Percentiles rank a stretch among this genome's conserved stretches.
These are phyloP conservation scores for Scedosporium dehoogii DNA, from an alignment of 2,329 filamentous ascomycete genomes.

Conservation along the genomic window DNA sequence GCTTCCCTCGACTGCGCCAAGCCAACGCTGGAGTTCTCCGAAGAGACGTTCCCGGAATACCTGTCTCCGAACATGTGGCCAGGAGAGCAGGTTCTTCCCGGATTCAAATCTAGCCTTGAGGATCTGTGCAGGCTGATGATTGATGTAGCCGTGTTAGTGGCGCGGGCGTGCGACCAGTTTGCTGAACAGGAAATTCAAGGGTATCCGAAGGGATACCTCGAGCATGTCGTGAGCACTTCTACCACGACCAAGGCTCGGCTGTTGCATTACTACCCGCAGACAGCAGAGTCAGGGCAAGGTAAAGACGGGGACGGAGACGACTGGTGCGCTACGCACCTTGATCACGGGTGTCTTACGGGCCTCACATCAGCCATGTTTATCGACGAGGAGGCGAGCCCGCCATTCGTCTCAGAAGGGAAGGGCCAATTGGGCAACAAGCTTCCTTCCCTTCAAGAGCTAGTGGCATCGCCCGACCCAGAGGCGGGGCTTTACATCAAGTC, in stretches of 20 bases:
- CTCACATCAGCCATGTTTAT: constrained; percentile 95
- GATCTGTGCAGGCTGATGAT: constrained; percentile 76
- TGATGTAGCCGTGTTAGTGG: constrained; percentile 79
- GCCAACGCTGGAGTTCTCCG: constrained; percentile 47
- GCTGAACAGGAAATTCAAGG: constrained; percentile 67
- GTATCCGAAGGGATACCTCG: constrained; percentile 71
- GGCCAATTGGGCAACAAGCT: constrained; percentile 17
- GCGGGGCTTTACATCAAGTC: constrained; percentile 93
- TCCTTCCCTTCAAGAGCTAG: constrained; percentile 57
- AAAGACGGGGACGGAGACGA: constrained; percentile 56
- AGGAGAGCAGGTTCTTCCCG: constrained; percentile 53
- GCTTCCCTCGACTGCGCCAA: constrained; percentile 49
- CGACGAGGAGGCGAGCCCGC: constrained; percentile 51
- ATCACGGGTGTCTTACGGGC: constrained; percentile 89
- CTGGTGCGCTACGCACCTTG: constrained; percentile 87
- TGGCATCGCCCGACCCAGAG: constrained; percentile 66
- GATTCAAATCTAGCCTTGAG: constrained; percentile 65
- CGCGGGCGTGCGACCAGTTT: constrained; percentile 80
- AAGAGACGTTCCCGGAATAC: constrained; percentile 71
- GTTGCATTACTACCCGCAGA: constrained; percentile 81
- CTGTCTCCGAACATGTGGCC: constrained; percentile 90
- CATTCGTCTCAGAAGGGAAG: constrained; percentile 22
- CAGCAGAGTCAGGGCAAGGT: constrained; percentile 18
- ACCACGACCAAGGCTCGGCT: constrained; percentile 84
- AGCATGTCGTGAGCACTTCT: constrained; percentile 76